phyloP scores from a whole-genome alignment of 2,329 filamentous ascomycete species.

The Ceratocystis diversiconidia region DNA sequence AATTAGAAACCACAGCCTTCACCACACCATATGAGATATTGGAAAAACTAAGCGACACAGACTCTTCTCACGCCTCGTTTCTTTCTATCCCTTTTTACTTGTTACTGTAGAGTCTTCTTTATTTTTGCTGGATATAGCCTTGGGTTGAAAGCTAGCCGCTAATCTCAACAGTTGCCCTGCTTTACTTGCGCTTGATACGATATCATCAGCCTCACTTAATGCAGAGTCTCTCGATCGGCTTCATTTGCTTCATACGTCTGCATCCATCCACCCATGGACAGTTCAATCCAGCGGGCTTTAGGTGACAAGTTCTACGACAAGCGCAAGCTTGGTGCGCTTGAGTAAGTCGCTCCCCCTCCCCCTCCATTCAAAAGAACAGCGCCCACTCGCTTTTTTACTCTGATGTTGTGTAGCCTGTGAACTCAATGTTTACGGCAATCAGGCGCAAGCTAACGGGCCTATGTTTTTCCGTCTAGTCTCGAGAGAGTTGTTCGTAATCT shows the following conservation, averaged over 20 bases:
- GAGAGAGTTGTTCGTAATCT: conserved; percentile 83
- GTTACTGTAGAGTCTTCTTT: neutral
- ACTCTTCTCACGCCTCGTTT: neutral
- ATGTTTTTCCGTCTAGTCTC: conserved; percentile 42
- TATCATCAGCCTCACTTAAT: neutral
- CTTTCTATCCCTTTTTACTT: neutral
- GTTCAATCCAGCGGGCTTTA: conserved; percentile 73
- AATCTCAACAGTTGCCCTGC: neutral
- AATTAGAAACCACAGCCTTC: neutral
- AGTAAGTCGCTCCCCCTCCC: conserved; percentile 46
- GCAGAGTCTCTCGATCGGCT: neutral
- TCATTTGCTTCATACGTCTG: neutral
- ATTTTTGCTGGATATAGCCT: neutral
- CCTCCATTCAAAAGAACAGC: neutral
- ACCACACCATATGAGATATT: neutral
- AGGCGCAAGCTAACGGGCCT: conserved; percentile 1
- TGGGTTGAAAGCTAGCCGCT: neutral
- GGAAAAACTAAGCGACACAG: no score
- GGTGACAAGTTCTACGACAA: conserved; percentile 99
- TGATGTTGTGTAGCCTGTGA: no score
- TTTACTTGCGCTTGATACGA: neutral
- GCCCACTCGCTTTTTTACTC: no score
- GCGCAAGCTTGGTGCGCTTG: conserved; percentile 87
- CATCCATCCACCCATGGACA: conserved; percentile 52
- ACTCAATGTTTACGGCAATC: no score